phyloP scores from a whole-genome alignment of 148 eudicot genomes.

The Salicornia ramosissima region DNA sequence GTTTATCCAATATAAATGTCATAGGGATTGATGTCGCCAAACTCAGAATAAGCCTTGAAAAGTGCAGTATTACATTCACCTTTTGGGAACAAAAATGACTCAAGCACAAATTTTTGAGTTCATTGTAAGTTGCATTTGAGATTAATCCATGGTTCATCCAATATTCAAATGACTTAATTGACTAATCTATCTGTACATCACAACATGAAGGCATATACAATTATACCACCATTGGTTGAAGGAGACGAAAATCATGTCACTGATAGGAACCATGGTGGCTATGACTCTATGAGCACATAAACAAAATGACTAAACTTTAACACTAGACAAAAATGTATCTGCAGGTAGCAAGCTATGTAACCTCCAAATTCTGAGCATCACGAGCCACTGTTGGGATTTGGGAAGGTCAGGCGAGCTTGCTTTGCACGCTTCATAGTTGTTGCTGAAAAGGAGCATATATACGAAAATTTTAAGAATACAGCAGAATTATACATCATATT shows the following conservation, averaged over 20 bases:
- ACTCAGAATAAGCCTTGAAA: constrained; percentile 32
- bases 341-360: constrained; percentile 39
- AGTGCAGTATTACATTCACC: constrained; percentile 31
- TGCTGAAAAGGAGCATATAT: constrained; percentile 33
- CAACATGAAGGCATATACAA: neutral
- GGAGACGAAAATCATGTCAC: neutral
- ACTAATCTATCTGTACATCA: constrained; percentile 28
- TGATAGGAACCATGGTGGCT: too few species aligned
- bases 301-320: neutral
- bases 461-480: neutral
- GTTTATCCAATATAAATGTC: constrained; percentile 57
- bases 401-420: constrained; percentile 58
- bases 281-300: too few species aligned
- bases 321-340: too few species aligned
- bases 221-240: constrained; percentile 6
- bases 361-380: constrained; percentile 37
- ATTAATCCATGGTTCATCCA: constrained; percentile 54
- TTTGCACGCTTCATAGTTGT: constrained; percentile 40
- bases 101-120: constrained; percentile 37
- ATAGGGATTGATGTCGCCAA: constrained; percentile 35
- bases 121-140: constrained; percentile 29
- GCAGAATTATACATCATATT: neutral
- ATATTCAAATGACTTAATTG: constrained; percentile 39
- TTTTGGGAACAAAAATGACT: constrained; percentile 39
- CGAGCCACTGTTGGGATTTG: constrained; percentile 31